phyloP scores from a whole-genome alignment of 2,329 filamentous ascomycete genomes.

The Incumbomyces delicatus region DNA sequence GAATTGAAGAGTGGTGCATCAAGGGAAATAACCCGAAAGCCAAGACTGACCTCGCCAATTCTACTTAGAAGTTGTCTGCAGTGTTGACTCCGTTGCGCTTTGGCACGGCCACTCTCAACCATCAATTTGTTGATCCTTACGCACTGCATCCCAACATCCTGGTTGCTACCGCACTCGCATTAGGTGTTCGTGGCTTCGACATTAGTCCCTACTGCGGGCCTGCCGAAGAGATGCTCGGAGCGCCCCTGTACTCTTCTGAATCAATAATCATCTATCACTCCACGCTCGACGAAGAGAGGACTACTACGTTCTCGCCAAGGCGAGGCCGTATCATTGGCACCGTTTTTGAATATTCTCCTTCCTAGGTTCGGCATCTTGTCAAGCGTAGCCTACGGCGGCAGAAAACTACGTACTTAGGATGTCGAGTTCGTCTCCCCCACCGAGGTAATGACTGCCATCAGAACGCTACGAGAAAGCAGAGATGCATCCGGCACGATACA shows the following conservation, averaged over 20 bases:
- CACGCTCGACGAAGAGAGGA: constrained; percentile 23
- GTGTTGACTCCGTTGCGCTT: constrained; percentile 37
- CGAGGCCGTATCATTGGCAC: constrained; percentile 47
- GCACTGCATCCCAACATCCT: constrained; percentile 38
- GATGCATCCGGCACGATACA: constrained; percentile 61
- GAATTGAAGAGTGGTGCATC: too few species aligned
- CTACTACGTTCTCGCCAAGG: constrained; percentile 40
- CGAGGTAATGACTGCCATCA: constrained; percentile 54
- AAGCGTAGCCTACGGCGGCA: constrained; percentile 47
- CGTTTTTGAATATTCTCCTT: constrained; percentile 52
- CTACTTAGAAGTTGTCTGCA: constrained; percentile 29
- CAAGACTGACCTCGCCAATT: too few species aligned
- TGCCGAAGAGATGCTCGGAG: constrained; percentile 42
- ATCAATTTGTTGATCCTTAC: constrained; percentile 37
- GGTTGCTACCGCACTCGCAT: constrained; percentile 37
- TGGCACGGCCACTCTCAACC: constrained; percentile 42
- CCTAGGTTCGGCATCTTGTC: constrained; percentile 49
- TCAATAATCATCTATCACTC: too few species aligned
- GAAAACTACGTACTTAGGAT: constrained; percentile 53
- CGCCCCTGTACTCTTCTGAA: too few species aligned
- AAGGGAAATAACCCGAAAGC: too few species aligned
- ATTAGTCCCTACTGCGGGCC: constrained; percentile 47
- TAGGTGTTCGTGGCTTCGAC: constrained; percentile 43
- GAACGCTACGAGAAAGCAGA: constrained; percentile 65
- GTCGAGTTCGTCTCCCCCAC: constrained; percentile 55